Conservation (phyloP, 345 rosid genomes). For the Lepidium aucheri region DNA sequence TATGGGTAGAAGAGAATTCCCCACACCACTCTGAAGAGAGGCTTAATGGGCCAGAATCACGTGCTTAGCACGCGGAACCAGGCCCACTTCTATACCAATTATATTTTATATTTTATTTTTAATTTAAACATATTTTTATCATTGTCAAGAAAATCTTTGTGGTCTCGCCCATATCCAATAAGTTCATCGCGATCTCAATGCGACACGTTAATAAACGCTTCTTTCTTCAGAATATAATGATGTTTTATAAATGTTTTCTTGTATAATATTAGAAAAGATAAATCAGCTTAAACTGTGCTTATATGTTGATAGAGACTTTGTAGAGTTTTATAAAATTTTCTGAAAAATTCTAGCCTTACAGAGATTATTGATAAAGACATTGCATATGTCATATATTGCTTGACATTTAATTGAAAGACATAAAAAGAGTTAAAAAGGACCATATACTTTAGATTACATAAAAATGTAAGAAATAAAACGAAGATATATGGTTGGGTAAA, state of each 20-base stretch:
- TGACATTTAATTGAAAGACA: neutral
- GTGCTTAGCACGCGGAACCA: slow-evolving; percentile 8
- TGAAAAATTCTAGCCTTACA: neutral
- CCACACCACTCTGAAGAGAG: neutral
- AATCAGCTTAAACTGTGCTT: neutral
- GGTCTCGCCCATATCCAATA: slow-evolving; percentile 12
- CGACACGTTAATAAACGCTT: neutral
- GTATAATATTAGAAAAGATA: neutral
- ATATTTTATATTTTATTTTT: neutral
- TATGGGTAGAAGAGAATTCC: neutral
- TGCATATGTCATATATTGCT: neutral
- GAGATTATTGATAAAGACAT: neutral
- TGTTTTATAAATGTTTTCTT: neutral
- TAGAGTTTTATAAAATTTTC: too few relatives aligned
- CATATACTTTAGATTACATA: neutral
- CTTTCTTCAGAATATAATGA: neutral
- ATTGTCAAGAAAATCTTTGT: neutral
- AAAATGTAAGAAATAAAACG: neutral
- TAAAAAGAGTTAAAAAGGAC: neutral
- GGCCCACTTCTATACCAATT: slow-evolving; percentile 3
- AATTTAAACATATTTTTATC: neutral
- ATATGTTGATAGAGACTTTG: too few relatives aligned
- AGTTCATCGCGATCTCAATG: neutral
- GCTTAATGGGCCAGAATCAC: slow-evolving; percentile 2
- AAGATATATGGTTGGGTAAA: slow-evolving; percentile 2